Evolutionary conservation across 106 monocot species (phyloP).

Genomic region (Gastrodia elata): DNA sequence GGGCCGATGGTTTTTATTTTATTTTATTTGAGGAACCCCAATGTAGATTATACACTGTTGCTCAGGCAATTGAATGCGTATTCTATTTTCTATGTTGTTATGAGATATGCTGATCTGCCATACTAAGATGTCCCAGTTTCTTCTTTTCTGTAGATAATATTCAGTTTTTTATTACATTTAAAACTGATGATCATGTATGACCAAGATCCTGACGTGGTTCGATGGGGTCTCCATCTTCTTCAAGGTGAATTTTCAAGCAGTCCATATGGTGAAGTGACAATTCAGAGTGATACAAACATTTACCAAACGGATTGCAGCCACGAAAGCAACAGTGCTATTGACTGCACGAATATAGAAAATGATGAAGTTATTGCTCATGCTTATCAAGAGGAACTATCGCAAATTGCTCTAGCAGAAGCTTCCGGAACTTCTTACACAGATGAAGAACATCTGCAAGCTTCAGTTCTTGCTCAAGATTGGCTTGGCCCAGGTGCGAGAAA

Average conservation of each 20-base stretch:
- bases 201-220: constrained; percentile 67
- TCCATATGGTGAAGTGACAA: constrained; percentile 13
- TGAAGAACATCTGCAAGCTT: constrained; percentile 43
- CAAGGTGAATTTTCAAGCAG: constrained; percentile 20
- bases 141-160: constrained; percentile 1
- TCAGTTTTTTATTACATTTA: constrained; percentile 2
- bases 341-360: constrained; percentile 39
- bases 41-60: background rate
- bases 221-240: constrained; percentile 87
- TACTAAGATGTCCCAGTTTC: constrained; percentile 1
- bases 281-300: constrained; percentile 13
- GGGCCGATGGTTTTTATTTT: background rate
- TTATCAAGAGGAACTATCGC: constrained; percentile 64
- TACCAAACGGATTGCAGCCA: constrained; percentile 13
- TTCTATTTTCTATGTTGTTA: background rate
- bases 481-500: constrained; percentile 17
- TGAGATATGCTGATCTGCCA: constrained; percentile 5
- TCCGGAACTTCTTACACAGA: constrained; percentile 26
- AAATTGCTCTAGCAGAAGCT: constrained; percentile 54
- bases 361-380: constrained; percentile 72
- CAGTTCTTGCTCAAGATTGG: constrained; percentile 60
- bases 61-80: background rate
- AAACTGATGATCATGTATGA: constrained; percentile 42
- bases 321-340: constrained; percentile 15
- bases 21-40: background rate